These are phyloP conservation scores for Suhomyces anneliseae DNA, from an alignment of 1,139 yeast species.

Conservation along the genomic window DNA sequence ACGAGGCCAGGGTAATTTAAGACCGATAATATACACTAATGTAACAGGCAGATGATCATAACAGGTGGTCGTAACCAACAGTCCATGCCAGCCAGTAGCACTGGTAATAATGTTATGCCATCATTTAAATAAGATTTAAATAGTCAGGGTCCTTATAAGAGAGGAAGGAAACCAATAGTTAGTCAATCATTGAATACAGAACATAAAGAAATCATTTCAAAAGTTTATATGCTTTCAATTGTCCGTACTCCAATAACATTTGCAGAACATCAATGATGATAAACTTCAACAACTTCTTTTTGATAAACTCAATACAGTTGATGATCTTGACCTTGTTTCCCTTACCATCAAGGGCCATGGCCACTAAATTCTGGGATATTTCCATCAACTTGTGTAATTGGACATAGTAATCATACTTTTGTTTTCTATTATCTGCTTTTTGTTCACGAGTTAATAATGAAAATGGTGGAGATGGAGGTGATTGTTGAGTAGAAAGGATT, in stretches of 20 bases:
- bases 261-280: constrained; percentile 40
- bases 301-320: constrained; percentile 39
- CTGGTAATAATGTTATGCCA: neutral
- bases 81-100: neutral
- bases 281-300: constrained; percentile 37
- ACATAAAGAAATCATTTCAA: neutral
- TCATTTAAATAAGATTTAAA: neutral
- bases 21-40: constrained; percentile 9
- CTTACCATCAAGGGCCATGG: constrained; percentile 16
- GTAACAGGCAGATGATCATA: constrained; percentile 1
- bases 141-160: no score
- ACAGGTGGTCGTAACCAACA: neutral
- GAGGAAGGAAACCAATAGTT: no score
- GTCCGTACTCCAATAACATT: constrained; percentile 40
- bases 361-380: constrained; percentile 17
- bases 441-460: constrained; percentile 23
- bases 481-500: constrained; percentile 8
- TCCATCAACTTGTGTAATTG: constrained; percentile 20
- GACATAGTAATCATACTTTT: constrained; percentile 39
- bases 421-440: constrained; percentile 33
- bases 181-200: neutral
- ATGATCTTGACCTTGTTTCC: constrained; percentile 22
- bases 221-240: constrained; percentile 21
- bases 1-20: neutral
- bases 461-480: constrained; percentile 14